Base-by-base conservation (phyloP, 305 asterid species). In the Fraxinus greggii region DNA sequence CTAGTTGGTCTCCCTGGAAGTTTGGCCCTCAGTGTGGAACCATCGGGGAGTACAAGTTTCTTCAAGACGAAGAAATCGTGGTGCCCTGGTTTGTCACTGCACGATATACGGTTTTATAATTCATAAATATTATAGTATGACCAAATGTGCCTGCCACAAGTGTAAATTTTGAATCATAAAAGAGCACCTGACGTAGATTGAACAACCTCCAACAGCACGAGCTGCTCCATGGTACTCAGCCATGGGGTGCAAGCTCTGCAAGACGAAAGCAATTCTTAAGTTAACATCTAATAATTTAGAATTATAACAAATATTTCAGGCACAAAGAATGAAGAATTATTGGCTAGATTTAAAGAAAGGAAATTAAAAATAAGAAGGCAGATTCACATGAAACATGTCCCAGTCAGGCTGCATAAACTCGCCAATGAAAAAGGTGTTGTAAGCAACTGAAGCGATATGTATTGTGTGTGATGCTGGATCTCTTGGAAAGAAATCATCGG, bases 321-420 rank as follows among this genome's bases (percentile, higher is more conserved):
- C 78, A 69, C 3, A 77, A 1, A 81, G 54, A 65, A 1, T 10
- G 31, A 76, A 42, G 19, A 15, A 48, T 23, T 32, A 54, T 78
- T 8, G 35, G 48, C n/a, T 72, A 36, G 23, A 40, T 69, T 48
- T 23, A 26, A 72, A 63, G 28, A 24, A 13, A 21, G 13, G 35
- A 67, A 67, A 67, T 67, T 28, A 38, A 65, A n/a, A 23, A 8
- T 33, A 70, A 81, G 32, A 36, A 35, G 70, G 78, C 38, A 72
- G 75, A 75, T 92, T 87, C 87, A 94, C 98, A 82, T 92, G 98
- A 87, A 94, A 94, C 97, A 94, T 94, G 84, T 94, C 98, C 98
- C 97, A 94, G 87, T 94, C 98, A 26, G 95, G 97, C 88, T 90
- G 95, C 98, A 94, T 92, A 83, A 94, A 93, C 72, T 94, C 98